Percentiles rank a stretch among this genome's conserved stretches.
These are phyloP conservation scores for Xylariaceae sp. DNA, from an alignment of 2,329 filamentous ascomycete species.

Conservation along the genomic window DNA sequence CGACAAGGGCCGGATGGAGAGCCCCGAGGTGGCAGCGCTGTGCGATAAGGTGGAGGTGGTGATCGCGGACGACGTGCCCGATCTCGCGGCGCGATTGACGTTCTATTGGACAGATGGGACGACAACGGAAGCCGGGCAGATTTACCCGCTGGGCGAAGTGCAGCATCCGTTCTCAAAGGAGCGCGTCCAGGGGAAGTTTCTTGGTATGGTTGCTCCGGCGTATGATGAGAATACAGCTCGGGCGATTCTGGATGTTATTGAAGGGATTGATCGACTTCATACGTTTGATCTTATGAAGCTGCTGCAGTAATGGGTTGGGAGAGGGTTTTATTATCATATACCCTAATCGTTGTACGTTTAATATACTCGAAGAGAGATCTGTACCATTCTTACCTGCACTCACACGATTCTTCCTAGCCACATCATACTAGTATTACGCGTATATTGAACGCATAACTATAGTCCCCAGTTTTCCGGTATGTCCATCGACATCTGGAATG, in stretches of 20 bases:
- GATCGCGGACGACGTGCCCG: slow-evolving; percentile 12
- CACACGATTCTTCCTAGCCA: too few species aligned
- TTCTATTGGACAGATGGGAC: slow-evolving; percentile 19
- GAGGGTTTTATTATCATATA: too few species aligned
- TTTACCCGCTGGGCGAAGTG: slow-evolving; percentile 24
- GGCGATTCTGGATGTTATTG: slow-evolving; percentile 17
- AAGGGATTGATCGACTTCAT: slow-evolving; percentile 15
- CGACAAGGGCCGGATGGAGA: slow-evolving; percentile 22
- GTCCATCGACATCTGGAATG: too few species aligned
- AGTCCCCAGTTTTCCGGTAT: too few species aligned
- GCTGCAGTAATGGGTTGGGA: slow-evolving; percentile 2
- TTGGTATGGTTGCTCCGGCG: slow-evolving; percentile 21
- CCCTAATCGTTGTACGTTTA: too few species aligned
- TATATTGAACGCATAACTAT: too few species aligned
- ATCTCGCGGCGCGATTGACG: slow-evolving; percentile 19
- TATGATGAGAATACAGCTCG: slow-evolving; percentile 17
- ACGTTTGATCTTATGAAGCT: slow-evolving; percentile 18
- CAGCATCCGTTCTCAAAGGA: slow-evolving; percentile 24
- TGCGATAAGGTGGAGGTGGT: slow-evolving; percentile 24
- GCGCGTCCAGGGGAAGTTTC: slow-evolving; percentile 25
- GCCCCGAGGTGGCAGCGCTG: slow-evolving; percentile 19
- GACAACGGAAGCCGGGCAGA: slow-evolving; percentile 14
- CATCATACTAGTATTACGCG: too few species aligned
- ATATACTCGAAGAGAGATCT: too few species aligned
- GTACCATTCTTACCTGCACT: too few species aligned